Conservation (phyloP, 192 early-diverging fungal species). For the Linderina pennispora region DNA sequence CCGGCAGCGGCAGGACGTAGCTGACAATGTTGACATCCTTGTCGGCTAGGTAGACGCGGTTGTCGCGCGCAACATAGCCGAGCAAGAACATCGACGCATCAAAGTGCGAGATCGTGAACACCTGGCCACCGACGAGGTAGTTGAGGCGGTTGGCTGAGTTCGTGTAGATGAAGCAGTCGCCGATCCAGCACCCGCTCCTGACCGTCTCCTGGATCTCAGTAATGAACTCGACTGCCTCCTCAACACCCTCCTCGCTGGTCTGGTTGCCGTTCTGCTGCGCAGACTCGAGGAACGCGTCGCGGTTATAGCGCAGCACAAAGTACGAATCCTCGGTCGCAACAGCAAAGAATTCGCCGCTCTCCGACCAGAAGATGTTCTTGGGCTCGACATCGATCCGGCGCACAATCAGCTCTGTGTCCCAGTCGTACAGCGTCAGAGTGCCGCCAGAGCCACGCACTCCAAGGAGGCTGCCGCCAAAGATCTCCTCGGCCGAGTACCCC, state of each 20-base stretch:
- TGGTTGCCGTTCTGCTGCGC: conserved; percentile 60
- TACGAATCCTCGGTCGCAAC: conserved; percentile 92
- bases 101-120: conserved; percentile 94
- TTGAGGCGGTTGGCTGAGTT: conserved; percentile 85
- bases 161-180: conserved; percentile 99
- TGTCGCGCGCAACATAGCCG: conserved; percentile 91
- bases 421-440: conserved; percentile 92
- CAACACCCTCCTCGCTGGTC: conserved; percentile 88
- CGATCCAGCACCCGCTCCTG: conserved; percentile 94
- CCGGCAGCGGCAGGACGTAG: conserved; percentile 84
- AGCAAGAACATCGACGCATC: conserved; percentile 87
- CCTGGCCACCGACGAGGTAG: conserved; percentile 93
- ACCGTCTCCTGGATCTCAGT: conserved; percentile 87
- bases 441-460: conserved; percentile 70
- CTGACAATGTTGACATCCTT: conserved; percentile 88
- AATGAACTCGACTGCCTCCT: conserved; percentile 93
- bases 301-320: conserved; percentile 91
- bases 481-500: conserved; percentile 84
- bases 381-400: conserved; percentile 92
- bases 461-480: conserved; percentile 89
- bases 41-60: conserved; percentile 90
- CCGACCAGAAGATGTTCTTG: conserved; percentile 91
- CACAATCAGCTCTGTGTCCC: conserved; percentile 87
- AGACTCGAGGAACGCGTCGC: conserved; percentile 73
- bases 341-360: conserved; percentile 84